Base-by-base conservation (phyloP, 1,139 yeast species). In the Meyerozyma athensensis region DNA sequence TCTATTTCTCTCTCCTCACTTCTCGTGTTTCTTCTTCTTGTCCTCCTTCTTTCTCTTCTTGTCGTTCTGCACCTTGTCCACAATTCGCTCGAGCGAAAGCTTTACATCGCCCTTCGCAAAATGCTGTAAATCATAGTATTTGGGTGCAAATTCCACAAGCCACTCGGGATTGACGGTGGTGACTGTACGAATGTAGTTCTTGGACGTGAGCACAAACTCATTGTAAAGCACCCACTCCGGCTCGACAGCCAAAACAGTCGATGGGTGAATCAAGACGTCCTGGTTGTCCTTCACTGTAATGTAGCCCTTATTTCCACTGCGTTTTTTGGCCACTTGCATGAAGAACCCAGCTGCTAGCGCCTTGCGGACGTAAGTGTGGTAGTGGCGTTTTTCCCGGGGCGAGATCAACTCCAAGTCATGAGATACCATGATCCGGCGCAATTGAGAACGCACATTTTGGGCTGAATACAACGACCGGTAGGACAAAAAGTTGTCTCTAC, bases 281-380 rank as follows among this genome's bases (percentile, higher is more conserved):
- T 92, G 98, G 59, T 90, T 89, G 61, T 92, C 98, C 63, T 89
- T 89, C 38, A 90, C 84, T 0, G 98, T 92, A 48, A 85, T 74
- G 60, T 83, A 92, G 17, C 83, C 89, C 52, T 69, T 69, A 55
- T 78, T 81, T 36, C 82, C 80, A 32, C 84, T 82, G 41, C 83
- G 75, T 58, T 76, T 81, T 67, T 90, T 90, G 33, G 97, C 98
- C 37, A 86, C 96, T 67, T 92, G 98, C 97, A 92, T 90, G 69
- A 92, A 92, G 60, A 89, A 90, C 2, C 98, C 99, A n/a, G 89
- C 79, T 7, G 87, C 76, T 40, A 92, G 66, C 0, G 98, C 96
- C 59, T 84, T 83, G 43, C 95, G 76, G 47, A 92, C 81, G 52
- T 86, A 84, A 47, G 74, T 79, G 59, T 77, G 76, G 59, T 83